phyloP scores from a whole-genome alignment of 805 yeast species.

The Tetrapisispora phaffii region DNA sequence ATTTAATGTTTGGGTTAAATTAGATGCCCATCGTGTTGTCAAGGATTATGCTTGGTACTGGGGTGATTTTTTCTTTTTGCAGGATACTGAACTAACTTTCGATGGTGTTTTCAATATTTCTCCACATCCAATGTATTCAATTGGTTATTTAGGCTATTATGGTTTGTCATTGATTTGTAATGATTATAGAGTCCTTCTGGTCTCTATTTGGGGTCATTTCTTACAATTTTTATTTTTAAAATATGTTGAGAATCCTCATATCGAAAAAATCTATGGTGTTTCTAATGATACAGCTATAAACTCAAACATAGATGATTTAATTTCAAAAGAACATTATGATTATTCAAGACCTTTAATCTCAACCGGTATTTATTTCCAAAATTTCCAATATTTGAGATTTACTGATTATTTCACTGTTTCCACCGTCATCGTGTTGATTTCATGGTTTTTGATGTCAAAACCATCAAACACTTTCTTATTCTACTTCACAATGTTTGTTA shows the following conservation, averaged over 20 bases:
- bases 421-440: conserved; percentile 35
- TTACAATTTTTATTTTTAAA: conserved; percentile 67
- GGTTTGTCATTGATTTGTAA: conserved; percentile 73
- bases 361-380: conserved; percentile 34
- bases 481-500: conserved; percentile 36
- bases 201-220: conserved; percentile 67
- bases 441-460: conserved; percentile 24
- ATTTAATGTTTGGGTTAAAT: conserved; percentile 75
- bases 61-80: conserved; percentile 86
- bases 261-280: conserved; percentile 64
- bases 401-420: conserved; percentile 47
- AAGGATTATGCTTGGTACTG: conserved; percentile 92
- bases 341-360: conserved; percentile 49
- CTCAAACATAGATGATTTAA: conserved; percentile 28
- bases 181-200: conserved; percentile 57
- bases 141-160: conserved; percentile 80
- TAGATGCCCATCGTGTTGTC: conserved; percentile 80
- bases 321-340: conserved; percentile 34
- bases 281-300: conserved; percentile 24
- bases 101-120: conserved; percentile 86
- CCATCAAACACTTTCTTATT: conserved; percentile 27
- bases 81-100: conserved; percentile 59
- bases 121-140: conserved; percentile 89
- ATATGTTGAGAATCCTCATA: conserved; percentile 76
- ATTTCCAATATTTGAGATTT: conserved; percentile 56